Conservation (phyloP, 2,329 filamentous ascomycete genomes). For the Escovopsis weberi region DNA sequence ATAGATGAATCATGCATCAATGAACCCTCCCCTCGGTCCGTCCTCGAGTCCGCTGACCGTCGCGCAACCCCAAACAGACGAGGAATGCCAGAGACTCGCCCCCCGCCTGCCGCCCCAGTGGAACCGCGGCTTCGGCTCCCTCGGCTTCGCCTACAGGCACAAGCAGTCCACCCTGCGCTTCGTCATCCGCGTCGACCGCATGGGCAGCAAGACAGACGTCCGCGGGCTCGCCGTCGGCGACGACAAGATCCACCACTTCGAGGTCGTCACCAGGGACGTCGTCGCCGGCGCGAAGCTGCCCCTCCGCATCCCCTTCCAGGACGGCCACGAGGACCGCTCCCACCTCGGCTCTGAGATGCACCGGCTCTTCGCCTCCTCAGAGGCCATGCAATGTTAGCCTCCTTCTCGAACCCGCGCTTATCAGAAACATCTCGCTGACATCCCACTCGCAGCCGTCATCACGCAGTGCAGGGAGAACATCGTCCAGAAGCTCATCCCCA, state of each 20-base stretch:
- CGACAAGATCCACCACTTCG: slow-evolving; percentile 67
- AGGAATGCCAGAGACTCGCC: slow-evolving; percentile 38
- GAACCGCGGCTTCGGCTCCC: slow-evolving; percentile 59
- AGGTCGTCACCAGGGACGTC: slow-evolving; percentile 58
- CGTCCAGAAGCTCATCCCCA: slow-evolving; percentile 70
- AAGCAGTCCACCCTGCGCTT: slow-evolving; percentile 74
- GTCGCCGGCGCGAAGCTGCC: slow-evolving; percentile 46
- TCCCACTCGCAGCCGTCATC: too few species aligned
- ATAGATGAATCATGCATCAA: too few species aligned
- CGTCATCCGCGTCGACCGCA: slow-evolving; percentile 64
- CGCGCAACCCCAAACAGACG: slow-evolving; percentile 3
- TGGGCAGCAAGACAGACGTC: slow-evolving; percentile 74
- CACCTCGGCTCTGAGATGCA: too few species aligned
- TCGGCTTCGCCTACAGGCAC: slow-evolving; percentile 79
- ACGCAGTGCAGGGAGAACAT: slow-evolving; percentile 29
- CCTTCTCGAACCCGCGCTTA: too few species aligned
- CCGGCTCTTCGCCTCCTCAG: too few species aligned
- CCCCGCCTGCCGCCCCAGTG: slow-evolving; percentile 60
- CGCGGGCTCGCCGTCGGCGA: slow-evolving; percentile 66
- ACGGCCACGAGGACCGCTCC: slow-evolving; percentile 32
- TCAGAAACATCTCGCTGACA: too few species aligned
- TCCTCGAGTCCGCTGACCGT: slow-evolving; percentile 4
- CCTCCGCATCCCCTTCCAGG: slow-evolving; percentile 36
- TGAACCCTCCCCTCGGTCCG: neutral
- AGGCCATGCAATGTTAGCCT: too few species aligned